These are phyloP conservation scores for Coniochaeta sp. DNA, from an alignment of 2,329 filamentous ascomycete species.

Conservation along the genomic window DNA sequence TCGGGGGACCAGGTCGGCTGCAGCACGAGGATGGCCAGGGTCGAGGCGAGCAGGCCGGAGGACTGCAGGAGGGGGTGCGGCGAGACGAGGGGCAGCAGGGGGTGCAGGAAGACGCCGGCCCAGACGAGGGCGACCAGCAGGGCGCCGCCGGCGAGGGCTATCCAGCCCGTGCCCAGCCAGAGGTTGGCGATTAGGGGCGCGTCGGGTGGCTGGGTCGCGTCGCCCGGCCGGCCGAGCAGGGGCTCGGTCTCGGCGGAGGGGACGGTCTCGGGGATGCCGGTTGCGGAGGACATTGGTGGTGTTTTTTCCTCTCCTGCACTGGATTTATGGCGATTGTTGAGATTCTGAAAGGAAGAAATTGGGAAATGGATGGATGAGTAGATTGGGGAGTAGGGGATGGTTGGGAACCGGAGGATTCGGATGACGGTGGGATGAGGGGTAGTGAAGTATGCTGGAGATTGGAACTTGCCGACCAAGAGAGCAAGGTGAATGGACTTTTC, in stretches of 20 bases:
- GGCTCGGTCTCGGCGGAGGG: slow-evolving; percentile 32
- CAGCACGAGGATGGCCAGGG: slow-evolving; percentile 74
- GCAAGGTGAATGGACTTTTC: not conserved
- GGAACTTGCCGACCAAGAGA: not conserved
- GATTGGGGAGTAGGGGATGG: slow-evolving; percentile 43
- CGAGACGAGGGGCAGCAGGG: slow-evolving; percentile 1
- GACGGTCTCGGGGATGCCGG: slow-evolving; percentile 8
- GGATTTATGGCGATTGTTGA: too few species aligned
- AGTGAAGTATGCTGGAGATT: not conserved
- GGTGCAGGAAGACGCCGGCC: slow-evolving; percentile 61
- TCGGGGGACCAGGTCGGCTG: slow-evolving; percentile 75
- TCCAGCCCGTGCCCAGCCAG: slow-evolving; percentile 63
- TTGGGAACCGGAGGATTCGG: not conserved
- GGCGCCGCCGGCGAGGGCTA: slow-evolving; percentile 73
- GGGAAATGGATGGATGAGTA: slow-evolving; percentile 32
- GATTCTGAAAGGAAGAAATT: not conserved
- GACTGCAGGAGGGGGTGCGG: slow-evolving; percentile 43
- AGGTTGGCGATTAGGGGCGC: slow-evolving; percentile 6
- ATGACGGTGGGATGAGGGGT: not conserved
- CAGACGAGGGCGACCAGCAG: slow-evolving; percentile 72
- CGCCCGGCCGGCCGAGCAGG: slow-evolving; percentile 30
- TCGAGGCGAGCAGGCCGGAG: slow-evolving; percentile 63
- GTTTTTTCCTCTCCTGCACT: too few species aligned
- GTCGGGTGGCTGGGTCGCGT: slow-evolving; percentile 43
- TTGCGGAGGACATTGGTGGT: slow-evolving; percentile 4